Evolutionary conservation across 2,329 filamentous ascomycete species (phyloP), one percentile per base, ranked within the genome.

Genomic region (Sarocladium brachiariae): DNA sequence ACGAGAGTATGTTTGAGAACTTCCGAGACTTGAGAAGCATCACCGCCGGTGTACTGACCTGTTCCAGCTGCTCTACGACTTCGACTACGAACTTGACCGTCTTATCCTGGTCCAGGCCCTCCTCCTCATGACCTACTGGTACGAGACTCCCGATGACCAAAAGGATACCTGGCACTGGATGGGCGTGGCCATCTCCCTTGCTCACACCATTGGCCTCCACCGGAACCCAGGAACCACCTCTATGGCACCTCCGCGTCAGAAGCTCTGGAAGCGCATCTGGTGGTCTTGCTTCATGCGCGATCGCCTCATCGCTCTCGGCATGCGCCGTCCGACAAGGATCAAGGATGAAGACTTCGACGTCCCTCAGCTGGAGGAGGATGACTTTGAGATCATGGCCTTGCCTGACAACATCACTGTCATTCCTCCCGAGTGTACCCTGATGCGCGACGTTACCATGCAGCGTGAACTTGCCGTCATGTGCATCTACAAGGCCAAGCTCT

Each of bases 151-250:
- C 0, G 90, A 96, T 68, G 92, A 96, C 65, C 89, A 96, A 64
- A 96, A 96, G 67, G 92, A 96, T 65, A 96, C 91, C 41, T 96
- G 92, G 88, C 91, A 96, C 64, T 96, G 91, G 92, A 95, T 96
- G 88, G 92, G 92, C 16, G 89, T 96, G 33, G 92, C 91, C 37
- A 88, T 95, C 53, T 96, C 91, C 11, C 74, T 96, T 43, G 91
- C 90, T 49, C 89, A 96, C 66, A 96, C 91, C 11, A 96, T 96
- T 56, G 91, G 92, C 5, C 76, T 96, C 16, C 90, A 97, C 67
- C 86, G 91, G 55, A 88, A 96, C 60, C 89, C 90, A 2, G 73
- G 70, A 18, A 86, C 84, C 52, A 89, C 87, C 8, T 84, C 80
- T 58, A 89, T 96, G 79, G 78, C 86, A 34, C 68, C 72, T 2